Evolutionary conservation across 2,329 filamentous ascomycete species (phyloP).

Genomic region (Fusarium ramigenum): DNA sequence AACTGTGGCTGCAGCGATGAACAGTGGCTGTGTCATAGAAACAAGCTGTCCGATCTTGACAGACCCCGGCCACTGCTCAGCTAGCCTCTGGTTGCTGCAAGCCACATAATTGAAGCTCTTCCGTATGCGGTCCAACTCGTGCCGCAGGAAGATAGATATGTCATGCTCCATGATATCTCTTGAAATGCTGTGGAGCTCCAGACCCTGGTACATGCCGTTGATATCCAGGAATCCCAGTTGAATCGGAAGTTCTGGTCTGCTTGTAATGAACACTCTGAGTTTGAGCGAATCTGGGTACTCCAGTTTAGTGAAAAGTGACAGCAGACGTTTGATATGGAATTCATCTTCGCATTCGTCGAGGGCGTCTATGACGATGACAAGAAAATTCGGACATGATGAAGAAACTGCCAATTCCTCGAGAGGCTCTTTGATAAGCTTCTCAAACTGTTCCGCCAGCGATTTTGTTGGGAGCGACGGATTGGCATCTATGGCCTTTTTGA

Average conservation of each 20-base stretch:
- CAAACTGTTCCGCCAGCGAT: not conserved
- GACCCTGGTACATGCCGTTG: not conserved
- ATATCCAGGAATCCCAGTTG: not conserved
- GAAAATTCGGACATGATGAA: rapidly evolving
- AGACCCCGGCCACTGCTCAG: not conserved
- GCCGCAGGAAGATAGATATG: not conserved
- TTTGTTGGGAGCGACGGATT: not conserved
- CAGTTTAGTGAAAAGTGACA: not conserved
- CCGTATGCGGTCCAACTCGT: not conserved
- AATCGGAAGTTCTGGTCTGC: not conserved
- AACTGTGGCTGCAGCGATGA: not conserved
- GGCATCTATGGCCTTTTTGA: not conserved
- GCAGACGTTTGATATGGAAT: not conserved
- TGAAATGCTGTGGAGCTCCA: not conserved
- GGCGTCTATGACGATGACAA: not conserved
- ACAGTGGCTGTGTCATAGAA: not conserved
- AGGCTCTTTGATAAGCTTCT: not conserved
- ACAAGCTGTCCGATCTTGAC: not conserved
- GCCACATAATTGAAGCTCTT: not conserved
- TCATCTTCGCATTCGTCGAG: not conserved
- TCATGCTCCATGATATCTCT: not conserved
- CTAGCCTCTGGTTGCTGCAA: rapidly evolving
- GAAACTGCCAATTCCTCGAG: rapidly evolving
- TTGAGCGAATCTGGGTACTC: rapidly evolving
- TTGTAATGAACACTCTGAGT: not conserved